Base-by-base conservation (phyloP, 805 yeast species). In the Candida koratica region DNA sequence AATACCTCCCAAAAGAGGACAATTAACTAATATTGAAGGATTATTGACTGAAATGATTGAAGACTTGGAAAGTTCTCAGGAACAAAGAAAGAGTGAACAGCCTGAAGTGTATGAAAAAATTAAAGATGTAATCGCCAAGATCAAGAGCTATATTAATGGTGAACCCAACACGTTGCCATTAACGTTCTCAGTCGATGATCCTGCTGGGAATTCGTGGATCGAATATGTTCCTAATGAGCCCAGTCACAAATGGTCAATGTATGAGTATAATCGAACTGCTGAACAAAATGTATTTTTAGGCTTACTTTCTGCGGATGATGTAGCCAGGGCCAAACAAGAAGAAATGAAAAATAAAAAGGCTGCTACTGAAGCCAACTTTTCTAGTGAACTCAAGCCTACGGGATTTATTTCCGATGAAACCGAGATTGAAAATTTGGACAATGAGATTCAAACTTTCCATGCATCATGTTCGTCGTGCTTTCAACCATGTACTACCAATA, bases 181-280 rank as follows among this genome's bases (percentile, higher is more conserved):
- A 43, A 84, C 94, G 0, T 73, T 90, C 32, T 69, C 73, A 16
- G 64, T 87, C 8, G 96, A 89, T 58, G 98, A 93, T 60, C 97
- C 98, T 18, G 76, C 96, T 1, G 98, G 98, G 11, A 93, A 93
- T 66, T 90, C 97, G 4, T 93, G 97, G 95, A 79, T 93, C 37
- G 96, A 86, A 55, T 86, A 73, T 57, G 61, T 75, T 41, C 96
- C 96, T 13, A 89, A 85, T 41, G 96, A 87, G 56, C 73, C 95
- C 4, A 69, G 83, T 24, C 94, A 86, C 60, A 87, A 89, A 60
- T 90, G 96, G 96, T 73, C 93, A 17, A 83, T 79, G 59, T 68
- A 73, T 22, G 89, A 86, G 51, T 93, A 89, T 57, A 62, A 72
- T 48, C 77, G 98, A 61, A 76, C 93, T 1, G 87, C 86, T 28